These are phyloP conservation scores for Sporisorium sorghi DNA, from an alignment of 1,284 basidiomycete species.

Conservation along the genomic window DNA sequence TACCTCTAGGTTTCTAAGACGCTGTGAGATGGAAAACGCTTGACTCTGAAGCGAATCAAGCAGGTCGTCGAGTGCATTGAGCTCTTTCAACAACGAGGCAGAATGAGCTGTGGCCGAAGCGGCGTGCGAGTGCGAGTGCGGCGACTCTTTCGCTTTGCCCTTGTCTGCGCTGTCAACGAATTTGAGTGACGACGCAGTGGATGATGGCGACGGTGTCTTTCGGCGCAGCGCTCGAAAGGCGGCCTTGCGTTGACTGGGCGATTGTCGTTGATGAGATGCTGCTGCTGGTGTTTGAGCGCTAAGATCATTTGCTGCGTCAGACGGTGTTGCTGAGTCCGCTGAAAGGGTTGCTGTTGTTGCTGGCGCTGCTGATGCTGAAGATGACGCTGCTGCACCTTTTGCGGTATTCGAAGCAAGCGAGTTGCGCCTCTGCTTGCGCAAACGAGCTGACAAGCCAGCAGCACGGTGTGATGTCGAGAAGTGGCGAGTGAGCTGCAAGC, in stretches of 20 bases:
- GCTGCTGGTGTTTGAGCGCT: too few species aligned
- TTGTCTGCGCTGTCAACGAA: conserved; percentile 20
- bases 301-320: neutral
- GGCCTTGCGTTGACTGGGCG: conserved; percentile 16
- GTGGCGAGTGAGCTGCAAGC: conserved; percentile 6
- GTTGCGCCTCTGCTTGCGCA: conserved; percentile 20
- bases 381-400: neutral
- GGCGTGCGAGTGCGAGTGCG: neutral
- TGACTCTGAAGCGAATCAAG: conserved; percentile 37
- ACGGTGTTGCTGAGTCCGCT: neutral
- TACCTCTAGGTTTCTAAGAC: conserved; percentile 23
- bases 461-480: conserved; percentile 19
- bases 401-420: neutral
- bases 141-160: conserved; percentile 24
- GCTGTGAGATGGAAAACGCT: conserved; percentile 40
- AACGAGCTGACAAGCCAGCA: conserved; percentile 8
- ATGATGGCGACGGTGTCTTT: neutral
- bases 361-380: conserved; percentile 3
- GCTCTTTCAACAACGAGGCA: conserved; percentile 25
- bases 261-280: neutral
- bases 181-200: conserved; percentile 12
- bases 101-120: conserved; percentile 13
- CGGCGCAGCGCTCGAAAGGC: conserved; percentile 10
- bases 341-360: neutral
- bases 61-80: conserved; percentile 29